Evolutionary conservation across 768 basidiomycete species (phyloP), one percentile per base, ranked within the genome.

Genomic region (Hygrocybe punicea): DNA sequence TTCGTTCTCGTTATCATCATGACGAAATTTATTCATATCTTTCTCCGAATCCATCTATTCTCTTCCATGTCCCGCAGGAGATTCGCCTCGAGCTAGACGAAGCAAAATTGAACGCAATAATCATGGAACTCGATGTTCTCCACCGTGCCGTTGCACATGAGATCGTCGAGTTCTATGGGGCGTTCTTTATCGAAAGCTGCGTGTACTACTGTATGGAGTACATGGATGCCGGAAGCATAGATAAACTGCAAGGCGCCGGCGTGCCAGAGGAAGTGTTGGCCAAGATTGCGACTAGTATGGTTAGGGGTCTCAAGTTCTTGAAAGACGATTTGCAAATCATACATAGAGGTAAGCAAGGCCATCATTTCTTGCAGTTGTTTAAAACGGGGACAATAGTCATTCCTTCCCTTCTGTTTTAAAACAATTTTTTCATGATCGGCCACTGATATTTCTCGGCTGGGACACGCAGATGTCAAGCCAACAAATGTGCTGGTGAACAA

Each of bases 131-230:
- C 53, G 96, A 99, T 68, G 89, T 99, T 62, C 84, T 99, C 6
- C 97, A 99, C 71, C 91, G 94, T 17, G 95, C 95, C 3, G 81
- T 87, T 44, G 86, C 89, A 8, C 90, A 89, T 2, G 86, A 91
- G 67, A 98, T 98, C 62, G 92, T 99, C 65, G 97, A 98, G 59
- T 99, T 99, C 65, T 98, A 96, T 69, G 97, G 97, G 44, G 97
- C 97, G 4, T 99, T 99, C 78, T 98, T 97, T 73, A 94, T 97
- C 72, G 97, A 99, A 69, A 92, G 92, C n/a, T 99, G 96, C 71
- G 97, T 99, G 21, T 98, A 99, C 74, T 98, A 97, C 71, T 98
- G 95, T 73, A 98, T 98, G 95, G 97, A 99, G 77, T 92, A 87
- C 74, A 99, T 99, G 97, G 96, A 99, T 69, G 95, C 94, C 10